Percentiles rank a stretch among this genome's conserved stretches.
Conservation (phyloP, 495 filamentous ascomycete genomes). For the Hypoxylon rickii region DNA sequence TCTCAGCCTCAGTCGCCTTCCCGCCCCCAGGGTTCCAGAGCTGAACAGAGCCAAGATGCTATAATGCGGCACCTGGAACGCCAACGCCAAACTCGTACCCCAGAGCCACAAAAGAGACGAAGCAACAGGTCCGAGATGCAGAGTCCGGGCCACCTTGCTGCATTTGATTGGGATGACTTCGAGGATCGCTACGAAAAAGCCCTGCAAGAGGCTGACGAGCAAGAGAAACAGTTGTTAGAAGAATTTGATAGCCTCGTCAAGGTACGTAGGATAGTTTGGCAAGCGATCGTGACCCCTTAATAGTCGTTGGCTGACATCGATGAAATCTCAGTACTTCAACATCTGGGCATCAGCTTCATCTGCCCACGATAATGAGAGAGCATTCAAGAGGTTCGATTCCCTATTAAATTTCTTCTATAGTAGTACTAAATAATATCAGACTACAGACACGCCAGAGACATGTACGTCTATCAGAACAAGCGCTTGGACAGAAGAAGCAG, state of each 20-base stretch:
- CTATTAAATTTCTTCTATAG: background rate
- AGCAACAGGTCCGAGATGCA: constrained; percentile 41
- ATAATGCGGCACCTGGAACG: constrained; percentile 21
- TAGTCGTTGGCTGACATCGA: constrained; percentile 10
- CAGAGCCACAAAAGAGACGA: constrained; percentile 36
- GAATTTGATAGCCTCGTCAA: constrained; percentile 68
- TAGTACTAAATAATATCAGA: constrained; percentile 36
- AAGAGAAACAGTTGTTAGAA: constrained; percentile 64
- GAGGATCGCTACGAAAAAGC: constrained; percentile 64
- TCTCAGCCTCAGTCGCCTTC: constrained; percentile 32
- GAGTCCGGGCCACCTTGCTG: constrained; percentile 49
- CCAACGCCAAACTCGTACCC: constrained; percentile 33
- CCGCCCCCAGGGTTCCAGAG: constrained; percentile 41
- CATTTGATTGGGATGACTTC: constrained; percentile 71
- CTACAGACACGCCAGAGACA: constrained; percentile 76
- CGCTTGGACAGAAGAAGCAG: constrained; percentile 69
- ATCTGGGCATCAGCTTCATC: constrained; percentile 70
- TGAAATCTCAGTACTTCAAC: constrained; percentile 63
- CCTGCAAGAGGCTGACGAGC: constrained; percentile 60
- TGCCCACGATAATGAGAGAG: constrained; percentile 70
- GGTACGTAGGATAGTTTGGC: constrained; percentile 42
- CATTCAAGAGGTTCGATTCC: constrained; percentile 58
- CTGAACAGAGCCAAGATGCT: constrained; percentile 43
- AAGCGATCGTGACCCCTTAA: constrained; percentile 16
- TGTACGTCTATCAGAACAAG: constrained; percentile 70